Base-by-base conservation (phyloP, 176 grass and related monocot species). In the Triticum turgidum region DNA sequence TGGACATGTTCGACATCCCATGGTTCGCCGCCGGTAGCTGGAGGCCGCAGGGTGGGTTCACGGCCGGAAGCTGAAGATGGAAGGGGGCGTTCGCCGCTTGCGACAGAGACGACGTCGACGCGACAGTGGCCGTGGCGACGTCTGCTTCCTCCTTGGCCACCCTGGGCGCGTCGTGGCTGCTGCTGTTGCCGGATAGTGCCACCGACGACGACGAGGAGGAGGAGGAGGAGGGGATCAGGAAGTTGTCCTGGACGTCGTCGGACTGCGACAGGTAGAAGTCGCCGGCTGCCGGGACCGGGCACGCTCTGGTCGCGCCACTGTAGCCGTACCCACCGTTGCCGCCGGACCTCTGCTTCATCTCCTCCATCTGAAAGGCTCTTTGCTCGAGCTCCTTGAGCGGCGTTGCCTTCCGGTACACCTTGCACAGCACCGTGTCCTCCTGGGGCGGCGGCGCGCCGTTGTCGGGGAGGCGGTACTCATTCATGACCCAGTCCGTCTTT, bases 401-500 rank as follows among this genome's bases (percentile, higher is more conserved):
- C 11, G 87, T 95, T 9, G 95, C 95, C 56, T 98, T 98, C 25
- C 93, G 86, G 56, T 98, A 98, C 15, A 98, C 84, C 86, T 98
- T 98, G 88, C 95, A 98, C 3, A 98, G 61, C 61, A 98, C 95
- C 80, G 93, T 92, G 75, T 98, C 87, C 79, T 93, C 96, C 82
- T 80, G 87, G 71, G 81, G 62, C 54, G 39, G 39, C 2, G 39
- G 1, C 39, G 39, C 39, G 39, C 39, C 39, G 39, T 0, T 3
- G 42, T 44, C 42, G 42, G 42, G 24, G 39, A 98, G 84, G 56
- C 95, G 93, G 73, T 98, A 98, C 88, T 98, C 95, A 87, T 95
- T 98, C 95, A 98, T 98, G 87, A 98, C 81, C 95, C 95, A 98
- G 30, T 98, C 95, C 0, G 93, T 98, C 84, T 89, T 95, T 35